Percentiles rank a stretch among this genome's conserved stretches.
These are phyloP conservation scores for Rhodotorula graminis DNA, from an alignment of 768 basidiomycete species.

Conservation along the genomic window DNA sequence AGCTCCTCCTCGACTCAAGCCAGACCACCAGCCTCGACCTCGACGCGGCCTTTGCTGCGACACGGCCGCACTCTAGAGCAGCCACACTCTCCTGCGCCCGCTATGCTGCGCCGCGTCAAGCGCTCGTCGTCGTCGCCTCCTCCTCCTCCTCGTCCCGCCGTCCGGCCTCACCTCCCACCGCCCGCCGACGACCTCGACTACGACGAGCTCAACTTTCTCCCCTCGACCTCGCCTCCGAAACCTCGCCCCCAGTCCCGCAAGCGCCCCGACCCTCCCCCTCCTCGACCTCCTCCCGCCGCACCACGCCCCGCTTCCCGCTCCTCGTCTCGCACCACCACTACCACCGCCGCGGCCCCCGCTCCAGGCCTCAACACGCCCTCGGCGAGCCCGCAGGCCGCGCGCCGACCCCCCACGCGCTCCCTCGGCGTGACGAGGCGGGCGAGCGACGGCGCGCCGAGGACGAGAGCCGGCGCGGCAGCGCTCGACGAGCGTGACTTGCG, in stretches of 20 bases:
- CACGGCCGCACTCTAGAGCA: too few relatives aligned
- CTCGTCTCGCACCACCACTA: neutral
- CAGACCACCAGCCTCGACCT: too few relatives aligned
- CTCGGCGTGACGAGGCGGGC: too few relatives aligned
- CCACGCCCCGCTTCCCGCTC: neutral
- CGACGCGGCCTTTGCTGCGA: too few relatives aligned
- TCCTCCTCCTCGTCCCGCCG: neutral
- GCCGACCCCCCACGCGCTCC: neutral
- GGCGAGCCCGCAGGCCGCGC: neutral
- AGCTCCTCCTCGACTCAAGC: too few relatives aligned
- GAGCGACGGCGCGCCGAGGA: neutral
- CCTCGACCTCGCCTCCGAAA: neutral
- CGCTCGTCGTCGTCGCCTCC: neutral
- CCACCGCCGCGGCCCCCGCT: neutral
- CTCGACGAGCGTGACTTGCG: neutral
- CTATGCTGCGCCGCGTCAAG: neutral
- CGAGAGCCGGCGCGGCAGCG: neutral
- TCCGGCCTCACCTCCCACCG: neutral
- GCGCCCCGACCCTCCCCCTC: too few relatives aligned
- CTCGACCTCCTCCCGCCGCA: neutral
- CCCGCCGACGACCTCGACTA: neutral
- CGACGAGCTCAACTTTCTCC: constrained; percentile 22
- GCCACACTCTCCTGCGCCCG: too few relatives aligned
- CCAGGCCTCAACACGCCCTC: neutral
- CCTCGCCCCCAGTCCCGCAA: neutral